Evolutionary conservation across 2,329 filamentous ascomycete species (phyloP).

Genomic region (Monosporascus sp.): DNA sequence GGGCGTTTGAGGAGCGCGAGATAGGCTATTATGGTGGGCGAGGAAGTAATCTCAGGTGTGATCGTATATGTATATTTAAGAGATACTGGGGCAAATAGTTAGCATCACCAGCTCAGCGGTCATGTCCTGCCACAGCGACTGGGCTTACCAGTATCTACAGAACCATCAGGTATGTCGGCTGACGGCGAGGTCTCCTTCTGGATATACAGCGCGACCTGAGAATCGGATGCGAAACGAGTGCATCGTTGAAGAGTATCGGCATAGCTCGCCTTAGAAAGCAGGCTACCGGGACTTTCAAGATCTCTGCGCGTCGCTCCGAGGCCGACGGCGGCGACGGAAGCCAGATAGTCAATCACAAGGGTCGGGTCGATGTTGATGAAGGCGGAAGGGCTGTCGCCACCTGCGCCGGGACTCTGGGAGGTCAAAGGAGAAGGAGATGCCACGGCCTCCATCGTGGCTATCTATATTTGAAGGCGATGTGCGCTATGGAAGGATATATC

Average conservation of each 20-base stretch:
- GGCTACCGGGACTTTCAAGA: constrained; percentile 72
- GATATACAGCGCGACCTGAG: constrained; percentile 83
- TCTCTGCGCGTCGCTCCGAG: constrained; percentile 73
- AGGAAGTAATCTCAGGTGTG: constrained; percentile 74
- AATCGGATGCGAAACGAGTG: constrained; percentile 81
- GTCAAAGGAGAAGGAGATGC: constrained; percentile 41
- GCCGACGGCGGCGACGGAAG: constrained; percentile 64
- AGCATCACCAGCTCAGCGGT: constrained; percentile 13
- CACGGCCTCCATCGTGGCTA: constrained; percentile 46
- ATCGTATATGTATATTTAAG: constrained; percentile 69
- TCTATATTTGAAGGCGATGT: constrained; percentile 9
- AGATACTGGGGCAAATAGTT: constrained; percentile 30
- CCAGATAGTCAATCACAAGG: constrained; percentile 66
- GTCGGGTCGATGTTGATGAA: constrained; percentile 61
- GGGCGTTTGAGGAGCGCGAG: constrained; percentile 88
- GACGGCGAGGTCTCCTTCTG: constrained; percentile 69
- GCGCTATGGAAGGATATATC: constrained; percentile 10
- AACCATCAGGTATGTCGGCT: constrained; percentile 45
- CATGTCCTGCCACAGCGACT: too few relatives aligned
- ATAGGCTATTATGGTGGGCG: constrained; percentile 74
- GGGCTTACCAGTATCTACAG: constrained; percentile 38
- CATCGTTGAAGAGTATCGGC: constrained; percentile 82
- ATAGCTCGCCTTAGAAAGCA: constrained; percentile 68
- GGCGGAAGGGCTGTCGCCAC: constrained; percentile 40
- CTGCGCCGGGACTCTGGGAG: constrained; percentile 36